Evolutionary conservation across 495 filamentous ascomycete species (phyloP).

Genomic region (Tuber umbilicatum): DNA sequence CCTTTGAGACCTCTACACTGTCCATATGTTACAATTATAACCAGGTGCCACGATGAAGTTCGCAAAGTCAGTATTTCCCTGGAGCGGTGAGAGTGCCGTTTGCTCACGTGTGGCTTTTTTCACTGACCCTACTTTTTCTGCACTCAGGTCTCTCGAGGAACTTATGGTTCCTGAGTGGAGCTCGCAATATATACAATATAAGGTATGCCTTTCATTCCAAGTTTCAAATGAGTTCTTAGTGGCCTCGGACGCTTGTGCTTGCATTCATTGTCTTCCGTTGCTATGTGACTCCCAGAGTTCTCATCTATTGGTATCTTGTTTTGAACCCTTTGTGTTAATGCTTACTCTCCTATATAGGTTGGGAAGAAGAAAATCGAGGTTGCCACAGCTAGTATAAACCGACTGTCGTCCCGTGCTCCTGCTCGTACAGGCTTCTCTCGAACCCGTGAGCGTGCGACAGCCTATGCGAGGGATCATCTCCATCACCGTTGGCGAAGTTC

Average conservation of each 20-base stretch:
- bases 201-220: conserved; percentile 24
- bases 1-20: background rate
- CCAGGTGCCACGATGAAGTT: conserved; percentile 29
- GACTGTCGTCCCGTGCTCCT: background rate
- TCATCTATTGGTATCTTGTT: background rate
- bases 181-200: conserved; percentile 41
- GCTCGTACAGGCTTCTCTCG: background rate
- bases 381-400: conserved; percentile 10
- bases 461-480: background rate
- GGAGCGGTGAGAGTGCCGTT: background rate
- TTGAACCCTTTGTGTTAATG: conserved; percentile 8
- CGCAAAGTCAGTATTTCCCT: conserved; percentile 31
- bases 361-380: conserved; percentile 41
- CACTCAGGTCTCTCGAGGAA: conserved; percentile 39
- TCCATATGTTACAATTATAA: background rate
- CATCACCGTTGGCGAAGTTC: background rate
- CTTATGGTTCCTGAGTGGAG: conserved; percentile 42
- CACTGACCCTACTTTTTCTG: conserved; percentile 10
- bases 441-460: background rate
- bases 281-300: background rate
- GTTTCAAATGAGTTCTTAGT: background rate
- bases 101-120: conserved; percentile 7
- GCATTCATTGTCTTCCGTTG: background rate
- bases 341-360: conserved; percentile 11
- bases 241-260: background rate